phyloP scores from a whole-genome alignment of 495 filamentous ascomycete species.

The Penicillium desertorum region DNA sequence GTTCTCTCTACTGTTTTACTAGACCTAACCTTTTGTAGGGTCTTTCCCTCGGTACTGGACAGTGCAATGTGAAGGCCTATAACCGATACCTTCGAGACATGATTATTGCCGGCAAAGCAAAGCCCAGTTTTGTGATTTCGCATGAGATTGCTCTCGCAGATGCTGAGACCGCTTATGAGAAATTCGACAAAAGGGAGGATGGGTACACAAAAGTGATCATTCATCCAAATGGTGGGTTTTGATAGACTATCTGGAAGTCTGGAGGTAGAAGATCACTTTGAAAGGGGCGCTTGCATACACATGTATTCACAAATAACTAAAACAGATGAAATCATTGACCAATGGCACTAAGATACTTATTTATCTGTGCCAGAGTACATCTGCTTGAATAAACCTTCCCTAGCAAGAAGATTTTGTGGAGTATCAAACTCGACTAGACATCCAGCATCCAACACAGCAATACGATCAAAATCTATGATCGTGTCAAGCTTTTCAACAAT shows the following conservation, averaged over 20 bases:
- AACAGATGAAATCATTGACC: too few relatives aligned
- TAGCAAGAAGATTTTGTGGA: not conserved
- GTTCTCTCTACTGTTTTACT: not conserved
- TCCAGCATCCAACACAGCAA: not conserved
- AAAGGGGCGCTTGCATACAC: too few relatives aligned
- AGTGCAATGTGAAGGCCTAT: slow-evolving; percentile 62
- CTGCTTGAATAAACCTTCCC: not conserved
- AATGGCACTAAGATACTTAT: not conserved
- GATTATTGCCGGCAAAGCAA: slow-evolving; percentile 57
- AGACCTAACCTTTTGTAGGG: slow-evolving; percentile 31
- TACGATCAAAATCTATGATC: not conserved
- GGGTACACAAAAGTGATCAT: slow-evolving; percentile 53
- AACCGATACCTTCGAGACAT: slow-evolving; percentile 58
- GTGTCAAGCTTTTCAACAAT: not conserved
- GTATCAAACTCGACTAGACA: not conserved
- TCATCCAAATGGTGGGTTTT: slow-evolving; percentile 38
- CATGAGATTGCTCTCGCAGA: slow-evolving; percentile 57
- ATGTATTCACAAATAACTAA: too few relatives aligned
- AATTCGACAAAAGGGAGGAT: slow-evolving; percentile 50
- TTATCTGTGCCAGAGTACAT: not conserved
- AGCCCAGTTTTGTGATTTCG: slow-evolving; percentile 57
- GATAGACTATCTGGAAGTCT: not conserved
- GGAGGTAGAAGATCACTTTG: too few relatives aligned
- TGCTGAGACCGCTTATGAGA: slow-evolving; percentile 49
- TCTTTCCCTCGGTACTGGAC: slow-evolving; percentile 50